A percentile compares a stretch with the other conserved stretches of the same genome.
Conservation (phyloP, 768 basidiomycete species). For the Harrya chromipes region DNA sequence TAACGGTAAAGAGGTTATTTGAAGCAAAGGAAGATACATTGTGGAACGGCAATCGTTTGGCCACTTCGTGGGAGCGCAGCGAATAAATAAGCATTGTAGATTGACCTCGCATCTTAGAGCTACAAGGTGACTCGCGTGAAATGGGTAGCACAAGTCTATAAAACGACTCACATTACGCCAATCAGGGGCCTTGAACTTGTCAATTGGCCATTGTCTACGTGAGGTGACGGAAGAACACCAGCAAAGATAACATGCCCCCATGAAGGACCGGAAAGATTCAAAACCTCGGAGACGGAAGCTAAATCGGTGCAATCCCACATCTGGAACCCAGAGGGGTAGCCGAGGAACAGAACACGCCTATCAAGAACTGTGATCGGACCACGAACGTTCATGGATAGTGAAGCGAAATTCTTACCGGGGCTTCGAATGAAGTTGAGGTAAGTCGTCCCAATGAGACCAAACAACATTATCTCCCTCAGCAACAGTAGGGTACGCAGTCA, state of each 20-base stretch:
- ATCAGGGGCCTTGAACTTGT: slow-evolving; percentile 33
- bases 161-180: slow-evolving; percentile 33
- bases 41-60: slow-evolving; percentile 46
- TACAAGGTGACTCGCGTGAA: slow-evolving; percentile 8
- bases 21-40: slow-evolving; percentile 45
- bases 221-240: slow-evolving; percentile 38
- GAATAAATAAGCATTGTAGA: slow-evolving; percentile 42
- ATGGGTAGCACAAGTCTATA: not conserved
- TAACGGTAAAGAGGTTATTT: slow-evolving; percentile 47
- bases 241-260: slow-evolving; percentile 39
- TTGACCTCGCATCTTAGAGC: slow-evolving; percentile 25
- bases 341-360: slow-evolving; percentile 51
- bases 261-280: slow-evolving; percentile 43
- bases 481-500: slow-evolving; percentile 30
- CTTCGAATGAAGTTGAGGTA: slow-evolving; percentile 17
- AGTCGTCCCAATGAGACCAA: slow-evolving; percentile 35
- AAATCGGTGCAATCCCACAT: slow-evolving; percentile 62
- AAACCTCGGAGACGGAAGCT: slow-evolving; percentile 46
- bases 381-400: not conserved
- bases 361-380: not conserved
- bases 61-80: slow-evolving; percentile 45
- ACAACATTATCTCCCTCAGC: slow-evolving; percentile 29
- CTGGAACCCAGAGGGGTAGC: slow-evolving; percentile 51
- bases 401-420: slow-evolving; percentile 15
- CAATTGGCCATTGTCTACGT: slow-evolving; percentile 28